Percentiles rank a stretch among this genome's conserved stretches.
These are phyloP conservation scores for Dendrobium chrysotoxum DNA, from an alignment of 106 monocot genomes.

Conservation along the genomic window DNA sequence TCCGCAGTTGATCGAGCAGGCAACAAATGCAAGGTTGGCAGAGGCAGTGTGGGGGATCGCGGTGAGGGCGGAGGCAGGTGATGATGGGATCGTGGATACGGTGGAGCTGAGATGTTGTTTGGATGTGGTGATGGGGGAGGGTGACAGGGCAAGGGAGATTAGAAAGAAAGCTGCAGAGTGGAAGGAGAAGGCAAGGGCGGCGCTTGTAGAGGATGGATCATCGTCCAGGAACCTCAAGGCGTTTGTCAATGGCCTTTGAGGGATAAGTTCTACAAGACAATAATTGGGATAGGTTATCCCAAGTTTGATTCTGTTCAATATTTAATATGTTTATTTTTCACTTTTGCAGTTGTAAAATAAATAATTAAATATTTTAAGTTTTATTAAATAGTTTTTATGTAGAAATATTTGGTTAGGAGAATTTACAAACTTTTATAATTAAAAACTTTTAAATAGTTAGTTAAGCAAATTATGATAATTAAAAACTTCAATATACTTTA, in stretches of 20 bases:
- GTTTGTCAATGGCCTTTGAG: neutral
- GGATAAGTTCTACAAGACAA: too few relatives aligned
- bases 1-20: constrained; percentile 13
- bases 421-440: too few relatives aligned
- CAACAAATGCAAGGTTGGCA: constrained; percentile 8
- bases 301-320: too few relatives aligned
- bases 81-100: neutral
- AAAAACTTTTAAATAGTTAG: too few relatives aligned
- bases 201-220: neutral
- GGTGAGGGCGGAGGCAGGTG: neutral
- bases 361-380: too few relatives aligned
- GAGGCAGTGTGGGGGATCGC: constrained; percentile 4
- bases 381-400: too few relatives aligned
- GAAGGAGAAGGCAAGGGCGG: neutral
- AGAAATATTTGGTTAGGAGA: too few relatives aligned
- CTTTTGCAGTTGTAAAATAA: too few relatives aligned
- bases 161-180: neutral
- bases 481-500: too few relatives aligned
- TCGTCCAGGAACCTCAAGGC: neutral
- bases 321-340: too few relatives aligned
- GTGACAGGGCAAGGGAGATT: neutral
- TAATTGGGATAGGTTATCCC: too few relatives aligned
- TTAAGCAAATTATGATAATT: too few relatives aligned
- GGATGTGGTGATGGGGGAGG: constrained; percentile 10
- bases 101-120: constrained; percentile 5